Conservation (phyloP, 2,329 filamentous ascomycete species). For the Neonectria ditissima region DNA sequence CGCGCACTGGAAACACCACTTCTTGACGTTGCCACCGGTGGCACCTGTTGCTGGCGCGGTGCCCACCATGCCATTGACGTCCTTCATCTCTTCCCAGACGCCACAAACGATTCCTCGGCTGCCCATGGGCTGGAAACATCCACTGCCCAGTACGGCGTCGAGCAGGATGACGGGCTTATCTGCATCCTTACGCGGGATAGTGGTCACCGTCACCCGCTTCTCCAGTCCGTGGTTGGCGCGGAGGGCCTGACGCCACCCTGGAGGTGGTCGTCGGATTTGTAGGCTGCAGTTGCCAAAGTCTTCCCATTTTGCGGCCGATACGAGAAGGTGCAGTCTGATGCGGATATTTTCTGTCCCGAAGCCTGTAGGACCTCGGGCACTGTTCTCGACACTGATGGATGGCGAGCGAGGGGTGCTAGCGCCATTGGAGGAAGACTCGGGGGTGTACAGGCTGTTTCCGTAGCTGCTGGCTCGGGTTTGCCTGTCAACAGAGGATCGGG, state of each 20-base stretch:
- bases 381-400: constrained; percentile 66
- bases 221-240: constrained; percentile 75
- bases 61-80: constrained; percentile 68
- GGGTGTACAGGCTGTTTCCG: constrained; percentile 71
- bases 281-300: constrained; percentile 88
- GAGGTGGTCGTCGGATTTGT: constrained; percentile 82
- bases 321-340: constrained; percentile 86
- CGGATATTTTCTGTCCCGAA: constrained; percentile 78
- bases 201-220: constrained; percentile 85
- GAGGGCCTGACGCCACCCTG: constrained; percentile 68
- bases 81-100: constrained; percentile 83
- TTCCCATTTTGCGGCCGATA: constrained; percentile 84
- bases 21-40: constrained; percentile 67
- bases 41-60: constrained; percentile 63
- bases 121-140: constrained; percentile 85
- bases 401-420: constrained; percentile 66
- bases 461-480: constrained; percentile 62
- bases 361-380: constrained; percentile 67
- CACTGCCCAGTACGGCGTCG: constrained; percentile 86
- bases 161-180: constrained; percentile 73
- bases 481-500: constrained; percentile 78
- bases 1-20: constrained; percentile 73
- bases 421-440: constrained; percentile 65
- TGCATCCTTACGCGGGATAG: constrained; percentile 72
- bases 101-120: constrained; percentile 89